phyloP scores from a whole-genome alignment of 345 rosid genomes.

The Camelina neglecta region DNA sequence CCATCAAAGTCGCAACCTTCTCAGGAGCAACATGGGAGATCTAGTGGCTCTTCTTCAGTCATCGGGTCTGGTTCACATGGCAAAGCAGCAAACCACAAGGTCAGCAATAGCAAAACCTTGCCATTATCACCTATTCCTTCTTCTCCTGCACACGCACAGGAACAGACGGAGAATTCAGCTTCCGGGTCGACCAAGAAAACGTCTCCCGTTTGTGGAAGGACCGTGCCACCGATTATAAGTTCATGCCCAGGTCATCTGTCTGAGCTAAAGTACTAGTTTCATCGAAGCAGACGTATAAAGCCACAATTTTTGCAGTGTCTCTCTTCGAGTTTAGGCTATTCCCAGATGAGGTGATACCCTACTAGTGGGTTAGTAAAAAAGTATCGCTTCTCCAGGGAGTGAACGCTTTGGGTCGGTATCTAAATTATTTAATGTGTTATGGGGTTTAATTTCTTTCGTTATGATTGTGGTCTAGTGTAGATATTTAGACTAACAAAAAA shows the following conservation, averaged over 20 bases:
- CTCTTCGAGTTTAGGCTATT: constrained; percentile 29
- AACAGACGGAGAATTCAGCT: constrained; percentile 47
- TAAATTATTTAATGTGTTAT: constrained; percentile 16
- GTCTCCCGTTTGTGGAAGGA: constrained; percentile 70
- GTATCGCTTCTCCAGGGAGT: constrained; percentile 3
- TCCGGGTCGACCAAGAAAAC: constrained; percentile 48
- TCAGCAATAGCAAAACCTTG: constrained; percentile 41
- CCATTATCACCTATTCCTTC: constrained; percentile 37
- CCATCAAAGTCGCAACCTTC: constrained; percentile 42
- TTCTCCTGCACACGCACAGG: constrained; percentile 41
- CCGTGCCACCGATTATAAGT: constrained; percentile 56
- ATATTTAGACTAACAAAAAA: constrained; percentile 27
- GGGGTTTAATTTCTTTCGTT: constrained; percentile 14
- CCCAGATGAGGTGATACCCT: constrained; percentile 14
- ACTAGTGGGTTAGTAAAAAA: constrained; percentile 1
- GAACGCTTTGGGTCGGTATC: constrained; percentile 31
- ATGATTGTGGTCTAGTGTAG: constrained; percentile 32
- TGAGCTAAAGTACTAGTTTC: constrained; percentile 53
- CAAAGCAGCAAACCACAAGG: constrained; percentile 40
- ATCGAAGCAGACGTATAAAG: constrained; percentile 30
- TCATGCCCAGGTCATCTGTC: constrained; percentile 56
- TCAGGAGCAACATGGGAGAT: constrained; percentile 46
- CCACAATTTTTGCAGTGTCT: constrained; percentile 42
- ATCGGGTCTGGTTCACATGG: constrained; percentile 46
- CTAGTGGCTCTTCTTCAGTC: constrained; percentile 43